Evolutionary conservation across 306 rosid species (phyloP), one percentile per base, ranked within the genome.

Genomic region (Cucurbita ficifolia): DNA sequence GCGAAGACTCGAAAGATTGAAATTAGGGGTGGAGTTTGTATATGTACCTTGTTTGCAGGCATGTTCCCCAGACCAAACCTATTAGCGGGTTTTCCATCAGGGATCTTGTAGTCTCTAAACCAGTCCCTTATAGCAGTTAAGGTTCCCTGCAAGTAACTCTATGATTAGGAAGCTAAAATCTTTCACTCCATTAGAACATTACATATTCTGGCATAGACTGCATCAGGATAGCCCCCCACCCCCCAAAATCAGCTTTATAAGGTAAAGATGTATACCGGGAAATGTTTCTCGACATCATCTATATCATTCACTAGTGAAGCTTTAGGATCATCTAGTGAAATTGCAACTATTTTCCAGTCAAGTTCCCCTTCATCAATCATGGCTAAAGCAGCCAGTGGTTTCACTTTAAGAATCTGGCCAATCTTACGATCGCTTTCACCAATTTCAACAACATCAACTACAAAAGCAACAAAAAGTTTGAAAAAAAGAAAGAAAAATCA

Each of bases 321-420:
- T 82, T 77, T 94, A 21, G 97, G 97, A 85, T 94, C 99, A 77
- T 94, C 96, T 62, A 94, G 73, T 61, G 99, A 89, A 82, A 95
- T 89, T 75, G 97, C 96, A 80, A 95, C 85, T 73, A 94, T 89
- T 81, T 95, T 94, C 99, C 99, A 95, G 91, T 95, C 99, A 77
- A 95, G 97, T 74, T 95, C 99, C 75, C 99, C 99, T 83, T 91
- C 99, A 82, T 95, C 99, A 78, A 95, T 91, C 99, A 95, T 95
- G 52, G 99, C 99, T 69, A 95, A 82, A 72, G 96, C 97, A 84
- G 85, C 99, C 85, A 95, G 79, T 51, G 99, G 97, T 81, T 95
- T 95, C 70, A 95, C 86, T 82, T 53, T 91, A 71, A 91, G 91
- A 85, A 95, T 75, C 74, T 90, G 87, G 1, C 98, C 98, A 46